Base-by-base conservation (phyloP, 441 rosid genomes). In the Manihot esculenta region DNA sequence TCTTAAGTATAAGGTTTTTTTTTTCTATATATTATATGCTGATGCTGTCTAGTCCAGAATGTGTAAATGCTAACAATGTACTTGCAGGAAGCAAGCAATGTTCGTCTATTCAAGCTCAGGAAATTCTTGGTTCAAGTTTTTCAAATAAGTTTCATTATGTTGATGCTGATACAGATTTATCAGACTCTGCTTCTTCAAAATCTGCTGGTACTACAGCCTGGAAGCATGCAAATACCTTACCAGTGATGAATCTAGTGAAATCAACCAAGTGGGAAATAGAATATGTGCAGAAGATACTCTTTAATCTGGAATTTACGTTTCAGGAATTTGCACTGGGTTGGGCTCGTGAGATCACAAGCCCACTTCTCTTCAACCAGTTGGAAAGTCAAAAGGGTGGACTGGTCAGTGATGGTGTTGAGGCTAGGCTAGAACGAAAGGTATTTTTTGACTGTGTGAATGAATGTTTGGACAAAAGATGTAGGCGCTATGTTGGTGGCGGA, bases 371-470 rank as follows among this genome's bases (percentile, higher is more conserved):
- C 64, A 83, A 91, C 51, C 83, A 83, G 71, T 65, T 93, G 79
- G 98, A 91, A 82, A 73, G 66, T 57, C 63, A 72, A 54, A 83
- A 83, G 33, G 81, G 56, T 23, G 85, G 77, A 53, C 61, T 68
- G 3, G 80, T 79, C 53, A 56, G 60, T 35, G 69, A 62, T 26
- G 67, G 66, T 41, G 66, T 14, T 10, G 86, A 81, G 69, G 69
- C 75, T 20, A 85, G 82, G 75, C 81, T 83, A 17, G 79, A 71
- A 57, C 71, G 93, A 69, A 96, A 86, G 78, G 62, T 71, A 23
- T 69, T 96, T 49, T 91, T 93, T 59, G 97, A 93, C 70, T 85
- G 88, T 45, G 86, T 86, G 59, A 84, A 86, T 13, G 96, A 91
- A 69, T 88, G 88, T 80, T 48, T 96, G 76, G 90, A 84, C 11